Percentiles rank a stretch among this genome's conserved stretches.
phyloP scores from a whole-genome alignment of 139 green algal species.

The Dunaliella primolecta region DNA sequence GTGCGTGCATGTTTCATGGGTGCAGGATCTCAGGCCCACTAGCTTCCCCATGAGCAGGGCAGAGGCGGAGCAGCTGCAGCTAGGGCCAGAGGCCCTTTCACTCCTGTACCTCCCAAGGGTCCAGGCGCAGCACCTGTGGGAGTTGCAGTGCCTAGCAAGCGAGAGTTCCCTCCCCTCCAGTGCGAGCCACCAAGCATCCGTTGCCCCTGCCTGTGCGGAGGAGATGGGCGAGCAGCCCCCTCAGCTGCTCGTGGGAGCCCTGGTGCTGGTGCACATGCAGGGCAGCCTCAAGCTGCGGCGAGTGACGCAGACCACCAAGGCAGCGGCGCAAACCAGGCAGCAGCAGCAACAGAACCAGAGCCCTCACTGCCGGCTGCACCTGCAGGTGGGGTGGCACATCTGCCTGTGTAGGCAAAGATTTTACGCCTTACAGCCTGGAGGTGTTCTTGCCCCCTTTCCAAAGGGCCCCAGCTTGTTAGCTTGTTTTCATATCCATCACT shows the following conservation, averaged over 20 bases:
- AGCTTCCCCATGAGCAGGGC: no score
- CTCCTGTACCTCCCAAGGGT: not conserved
- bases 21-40: no score
- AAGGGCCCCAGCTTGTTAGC: no score
- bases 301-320: not conserved
- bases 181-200: no score
- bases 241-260: not conserved
- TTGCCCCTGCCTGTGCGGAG: not conserved
- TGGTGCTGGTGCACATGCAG: not conserved
- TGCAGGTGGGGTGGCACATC: no score
- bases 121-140: not conserved
- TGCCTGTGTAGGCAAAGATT: no score
- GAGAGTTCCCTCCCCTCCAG: no score
- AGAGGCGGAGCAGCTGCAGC: not conserved
- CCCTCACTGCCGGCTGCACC: not conserved
- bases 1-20: no score
- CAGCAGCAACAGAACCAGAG: not conserved
- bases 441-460: no score
- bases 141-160: not conserved
- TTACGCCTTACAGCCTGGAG: no score
- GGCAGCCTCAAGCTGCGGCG: not conserved
- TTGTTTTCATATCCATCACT: no score
- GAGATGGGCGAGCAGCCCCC: not conserved
- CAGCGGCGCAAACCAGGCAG: not conserved
- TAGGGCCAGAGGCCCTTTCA: not conserved